Evolutionary conservation across 768 basidiomycete genomes (phyloP).

Genomic region (Pisolithus tinctorius): DNA sequence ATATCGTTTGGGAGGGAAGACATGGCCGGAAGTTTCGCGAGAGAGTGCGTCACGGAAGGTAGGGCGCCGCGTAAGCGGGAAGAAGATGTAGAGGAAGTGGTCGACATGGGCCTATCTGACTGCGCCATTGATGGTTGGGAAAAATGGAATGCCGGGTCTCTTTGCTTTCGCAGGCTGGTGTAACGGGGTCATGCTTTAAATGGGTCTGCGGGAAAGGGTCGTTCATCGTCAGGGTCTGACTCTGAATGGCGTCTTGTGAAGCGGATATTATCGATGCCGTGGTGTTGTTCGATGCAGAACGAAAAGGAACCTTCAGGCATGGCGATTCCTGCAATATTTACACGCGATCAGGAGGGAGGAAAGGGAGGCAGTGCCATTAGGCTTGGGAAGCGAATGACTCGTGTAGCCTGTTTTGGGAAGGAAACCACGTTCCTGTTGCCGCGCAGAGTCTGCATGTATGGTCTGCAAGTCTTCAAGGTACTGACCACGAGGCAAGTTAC

Average conservation of each 20-base stretch:
- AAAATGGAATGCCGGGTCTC: slow-evolving; percentile 13
- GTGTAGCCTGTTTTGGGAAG: slow-evolving; percentile 20
- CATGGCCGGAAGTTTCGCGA: slow-evolving; percentile 26
- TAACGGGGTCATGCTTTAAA: slow-evolving; percentile 15
- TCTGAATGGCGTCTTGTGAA: slow-evolving; percentile 15
- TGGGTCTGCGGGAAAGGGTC: slow-evolving; percentile 19
- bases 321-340: slow-evolving; percentile 27
- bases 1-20: slow-evolving; percentile 24
- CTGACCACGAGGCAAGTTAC: slow-evolving; percentile 25
- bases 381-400: slow-evolving; percentile 12
- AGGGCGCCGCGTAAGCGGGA: slow-evolving; percentile 24
- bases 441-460: slow-evolving; percentile 27
- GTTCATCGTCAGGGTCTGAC: slow-evolving; percentile 14
- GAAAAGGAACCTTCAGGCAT: slow-evolving; percentile 27
- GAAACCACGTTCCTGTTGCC: slow-evolving; percentile 26
- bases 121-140: slow-evolving; percentile 28
- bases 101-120: slow-evolving; percentile 28
- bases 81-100: slow-evolving; percentile 26
- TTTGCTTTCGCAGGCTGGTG: slow-evolving; percentile 5
- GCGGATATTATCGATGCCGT: slow-evolving; percentile 32
- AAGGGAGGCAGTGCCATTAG: slow-evolving; percentile 21
- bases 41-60: slow-evolving; percentile 28
- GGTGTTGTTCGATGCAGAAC: slow-evolving; percentile 21
- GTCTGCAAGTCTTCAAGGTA: slow-evolving; percentile 13
- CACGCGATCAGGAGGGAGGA: slow-evolving; percentile 26